phyloP scores from a whole-genome alignment of 2,329 filamentous ascomycete genomes.

The Cladosporium sp. region DNA sequence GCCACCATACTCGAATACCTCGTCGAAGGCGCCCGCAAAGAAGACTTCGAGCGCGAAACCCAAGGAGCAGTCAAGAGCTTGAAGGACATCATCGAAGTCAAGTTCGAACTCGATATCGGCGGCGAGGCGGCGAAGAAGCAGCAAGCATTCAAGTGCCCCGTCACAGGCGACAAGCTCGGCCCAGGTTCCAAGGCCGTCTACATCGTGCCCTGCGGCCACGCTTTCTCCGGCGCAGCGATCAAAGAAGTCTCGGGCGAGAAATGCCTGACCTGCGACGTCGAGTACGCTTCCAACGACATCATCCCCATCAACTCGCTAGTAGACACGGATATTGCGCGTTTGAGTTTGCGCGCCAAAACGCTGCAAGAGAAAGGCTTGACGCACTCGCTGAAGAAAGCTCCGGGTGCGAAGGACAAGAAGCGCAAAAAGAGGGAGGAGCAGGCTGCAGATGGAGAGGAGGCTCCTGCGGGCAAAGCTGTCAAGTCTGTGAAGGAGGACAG shows the following conservation, averaged over 20 bases:
- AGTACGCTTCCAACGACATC: constrained; percentile 69
- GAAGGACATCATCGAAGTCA: constrained; percentile 81
- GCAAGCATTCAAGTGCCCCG: constrained; percentile 75
- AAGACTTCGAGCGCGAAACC: constrained; percentile 59
- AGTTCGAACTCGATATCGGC: constrained; percentile 57
- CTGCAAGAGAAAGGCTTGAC: constrained; percentile 69
- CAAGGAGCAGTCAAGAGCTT: constrained; percentile 68
- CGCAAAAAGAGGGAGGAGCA: constrained; percentile 59
- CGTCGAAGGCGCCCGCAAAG: constrained; percentile 50
- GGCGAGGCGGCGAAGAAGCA: constrained; percentile 23
- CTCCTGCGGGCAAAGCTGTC: not conserved
- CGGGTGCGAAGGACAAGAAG: constrained; percentile 62
- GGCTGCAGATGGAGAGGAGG: constrained; percentile 22
- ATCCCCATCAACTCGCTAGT: constrained; percentile 75
- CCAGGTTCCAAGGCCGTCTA: constrained; percentile 78
- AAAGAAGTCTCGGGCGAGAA: constrained; percentile 56
- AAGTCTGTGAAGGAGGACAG: constrained; percentile 18
- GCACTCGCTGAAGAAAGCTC: constrained; percentile 81
- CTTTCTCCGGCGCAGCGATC: constrained; percentile 82
- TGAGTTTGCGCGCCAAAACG: constrained; percentile 63
- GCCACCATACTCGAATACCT: constrained; percentile 75
- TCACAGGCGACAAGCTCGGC: constrained; percentile 82
- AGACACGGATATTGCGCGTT: constrained; percentile 63
- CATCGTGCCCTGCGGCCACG: constrained; percentile 90
- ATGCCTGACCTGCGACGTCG: constrained; percentile 64